Base-by-base conservation (phyloP, 768 basidiomycete genomes). In the Tricholoma flavovirens region DNA sequence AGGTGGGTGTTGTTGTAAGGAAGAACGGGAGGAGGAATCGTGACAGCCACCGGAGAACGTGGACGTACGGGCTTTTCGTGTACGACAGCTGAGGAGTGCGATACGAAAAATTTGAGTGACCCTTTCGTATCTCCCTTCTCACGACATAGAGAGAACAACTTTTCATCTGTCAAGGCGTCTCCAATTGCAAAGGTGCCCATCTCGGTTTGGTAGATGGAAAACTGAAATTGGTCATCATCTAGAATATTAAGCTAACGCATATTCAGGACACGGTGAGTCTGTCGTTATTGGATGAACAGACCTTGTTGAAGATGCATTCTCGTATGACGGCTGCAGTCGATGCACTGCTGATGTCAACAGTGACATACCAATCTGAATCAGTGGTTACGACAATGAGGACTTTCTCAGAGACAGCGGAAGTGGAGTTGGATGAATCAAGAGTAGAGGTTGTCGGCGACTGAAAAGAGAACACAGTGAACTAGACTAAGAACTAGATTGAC, bases 151-250 rank as follows among this genome's bases (percentile, higher is more conserved):
- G 81, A 77, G 63, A 89, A 80, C 5, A 98, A 73, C 58, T 75
- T 76, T 26, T 91, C 86, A 58, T 88, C 83, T 11, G 80, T 72
- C 30, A 97, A 71, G 6, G 93, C 83, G 12, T 85, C 84, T 4
- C 90, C 84, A 43, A 88, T 80, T 15, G 88, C 87, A 60, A 77
- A 87, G 24, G 82, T 80, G 56, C 89, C 90, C 63, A 97, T 87
- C 70, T 91, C 89, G 0, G 93, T 96, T 58, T 85, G 87, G 74
- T 90, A 93, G 54, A 98, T 87, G 22, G 86, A 82, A 66, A 87
- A 86, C 26, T 79, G 82, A 7, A 77, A 69, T 66, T 89, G 86
- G 40, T 78, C 77, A 55, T 96, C 94, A 64, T 93, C 91, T 35
- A 79, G 77, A 42, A 98, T 88, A 66, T 84, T 82, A 59, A 93